Evolutionary conservation across 2,329 filamentous ascomycete genomes (phyloP).

Genomic region (Trichoderma sp.): DNA sequence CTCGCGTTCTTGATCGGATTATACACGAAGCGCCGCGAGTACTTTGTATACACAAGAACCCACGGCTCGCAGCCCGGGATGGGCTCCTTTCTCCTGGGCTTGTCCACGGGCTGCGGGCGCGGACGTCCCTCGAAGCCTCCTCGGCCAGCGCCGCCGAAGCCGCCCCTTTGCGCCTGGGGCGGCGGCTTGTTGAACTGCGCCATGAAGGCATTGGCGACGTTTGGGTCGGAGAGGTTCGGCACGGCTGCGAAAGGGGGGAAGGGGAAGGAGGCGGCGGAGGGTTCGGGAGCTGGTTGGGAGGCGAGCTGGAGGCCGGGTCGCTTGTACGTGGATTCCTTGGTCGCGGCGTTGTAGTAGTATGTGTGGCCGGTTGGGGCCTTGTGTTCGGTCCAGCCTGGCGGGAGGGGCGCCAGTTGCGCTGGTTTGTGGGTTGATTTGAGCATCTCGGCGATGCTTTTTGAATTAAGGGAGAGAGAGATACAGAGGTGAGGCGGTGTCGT

Average conservation of each 20-base stretch:
- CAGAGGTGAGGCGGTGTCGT: neutral
- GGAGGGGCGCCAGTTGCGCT: conserved; percentile 59
- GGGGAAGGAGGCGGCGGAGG: conserved; percentile 34
- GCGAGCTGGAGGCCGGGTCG: conserved; percentile 58
- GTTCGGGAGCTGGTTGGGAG: conserved; percentile 39
- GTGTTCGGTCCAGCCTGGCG: conserved; percentile 88
- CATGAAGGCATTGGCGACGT: conserved; percentile 62
- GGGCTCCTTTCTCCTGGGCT: conserved; percentile 74
- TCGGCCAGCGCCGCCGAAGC: conserved; percentile 36
- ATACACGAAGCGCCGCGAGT: conserved; percentile 86
- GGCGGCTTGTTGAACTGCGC: conserved; percentile 53
- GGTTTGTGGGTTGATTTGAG: conserved; percentile 77
- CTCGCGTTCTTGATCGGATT: conserved; percentile 85
- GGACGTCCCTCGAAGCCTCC: conserved; percentile 61
- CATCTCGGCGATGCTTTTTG: conserved; percentile 44
- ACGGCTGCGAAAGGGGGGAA: conserved; percentile 37
- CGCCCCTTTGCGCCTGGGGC: conserved; percentile 39
- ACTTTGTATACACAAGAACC: conserved; percentile 90
- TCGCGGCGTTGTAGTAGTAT: conserved; percentile 84
- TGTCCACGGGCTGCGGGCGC: conserved; percentile 71
- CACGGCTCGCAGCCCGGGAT: conserved; percentile 86
- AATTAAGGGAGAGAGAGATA: no score
- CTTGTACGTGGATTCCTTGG: conserved; percentile 84
- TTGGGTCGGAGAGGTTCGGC: conserved; percentile 55
- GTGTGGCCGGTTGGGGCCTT: conserved; percentile 82